A percentile compares a stretch with the other conserved stretches of the same genome.
phyloP scores from a whole-genome alignment of 129 eudicot species.

The Arctium lappa region DNA sequence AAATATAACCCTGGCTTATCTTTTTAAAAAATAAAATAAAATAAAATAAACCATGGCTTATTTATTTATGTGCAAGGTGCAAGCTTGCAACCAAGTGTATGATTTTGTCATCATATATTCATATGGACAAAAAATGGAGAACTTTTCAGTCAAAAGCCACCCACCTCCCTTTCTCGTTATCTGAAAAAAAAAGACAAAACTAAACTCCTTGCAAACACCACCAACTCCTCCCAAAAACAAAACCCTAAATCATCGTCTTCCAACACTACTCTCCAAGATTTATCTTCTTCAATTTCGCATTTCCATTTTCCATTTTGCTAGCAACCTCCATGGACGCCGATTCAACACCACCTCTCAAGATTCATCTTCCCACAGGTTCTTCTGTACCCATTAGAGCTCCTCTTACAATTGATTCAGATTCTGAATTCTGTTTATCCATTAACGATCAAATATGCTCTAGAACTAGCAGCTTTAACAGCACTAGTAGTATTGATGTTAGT shows the following conservation, averaged over 20 bases:
- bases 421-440: conserved; percentile 37
- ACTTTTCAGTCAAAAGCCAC: neutral
- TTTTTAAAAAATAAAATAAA: too few relatives aligned
- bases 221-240: neutral
- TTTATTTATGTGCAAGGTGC: neutral
- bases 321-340: conserved; percentile 41
- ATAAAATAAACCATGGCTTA: too few relatives aligned
- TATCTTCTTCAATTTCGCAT: neutral
- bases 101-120: neutral
- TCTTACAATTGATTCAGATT: conserved; percentile 70
- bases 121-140: conserved; percentile 8
- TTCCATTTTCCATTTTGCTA: neutral
- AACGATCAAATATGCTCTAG: conserved; percentile 19
- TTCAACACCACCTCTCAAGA: conserved; percentile 29
- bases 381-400: conserved; percentile 81
- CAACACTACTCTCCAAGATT: conserved; percentile 13
- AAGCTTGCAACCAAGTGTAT: neutral
- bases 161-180: neutral
- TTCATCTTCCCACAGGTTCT: conserved; percentile 44
- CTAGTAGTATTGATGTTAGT: conserved; percentile 30
- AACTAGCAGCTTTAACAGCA: conserved; percentile 40
- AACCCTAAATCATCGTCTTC: conserved; percentile 1
- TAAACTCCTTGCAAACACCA: conserved; percentile 4
- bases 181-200: conserved; percentile 23
- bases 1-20: too few relatives aligned